Conservation (phyloP, 305 asterid species). For the Fraxinus albicans region DNA sequence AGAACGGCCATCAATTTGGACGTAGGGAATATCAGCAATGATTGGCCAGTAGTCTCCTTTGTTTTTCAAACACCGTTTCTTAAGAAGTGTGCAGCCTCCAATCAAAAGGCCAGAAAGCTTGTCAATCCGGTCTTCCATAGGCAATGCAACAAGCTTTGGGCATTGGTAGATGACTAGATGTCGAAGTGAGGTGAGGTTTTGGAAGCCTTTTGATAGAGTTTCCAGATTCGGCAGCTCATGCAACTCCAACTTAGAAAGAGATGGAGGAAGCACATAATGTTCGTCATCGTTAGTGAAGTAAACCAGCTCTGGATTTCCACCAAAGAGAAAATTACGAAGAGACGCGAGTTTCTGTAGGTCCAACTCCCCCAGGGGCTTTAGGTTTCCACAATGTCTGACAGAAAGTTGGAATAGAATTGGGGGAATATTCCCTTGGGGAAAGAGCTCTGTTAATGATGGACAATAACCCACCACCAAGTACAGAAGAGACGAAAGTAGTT, state of each 20-base stretch:
- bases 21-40: slow-evolving; percentile 6
- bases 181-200: slow-evolving; percentile 9
- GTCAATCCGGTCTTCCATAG: slow-evolving; percentile 17
- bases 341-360: background rate
- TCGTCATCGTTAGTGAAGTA: background rate
- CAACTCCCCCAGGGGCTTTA: slow-evolving; percentile 15
- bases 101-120: slow-evolving; percentile 2
- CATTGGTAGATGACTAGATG: slow-evolving; percentile 6
- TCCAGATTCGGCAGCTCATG: background rate
- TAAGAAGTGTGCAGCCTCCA: slow-evolving; percentile 9
- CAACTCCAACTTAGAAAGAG: background rate
- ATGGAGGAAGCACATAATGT: background rate
- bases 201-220: slow-evolving; percentile 9
- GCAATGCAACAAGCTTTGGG: slow-evolving; percentile 16
- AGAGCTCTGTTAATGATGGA: background rate
- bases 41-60: background rate
- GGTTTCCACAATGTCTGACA: slow-evolving; percentile 1
- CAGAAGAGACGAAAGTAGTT: background rate
- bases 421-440: too few relatives aligned
- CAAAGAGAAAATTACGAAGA: background rate
- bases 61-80: slow-evolving; percentile 10
- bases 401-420: background rate
- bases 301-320: slow-evolving; percentile 5
- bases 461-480: background rate
- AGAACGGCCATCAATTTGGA: background rate